Percentiles rank a stretch among this genome's conserved stretches.
Conservation (phyloP, 2,329 filamentous ascomycete genomes). For the Diaporthe sp. region DNA sequence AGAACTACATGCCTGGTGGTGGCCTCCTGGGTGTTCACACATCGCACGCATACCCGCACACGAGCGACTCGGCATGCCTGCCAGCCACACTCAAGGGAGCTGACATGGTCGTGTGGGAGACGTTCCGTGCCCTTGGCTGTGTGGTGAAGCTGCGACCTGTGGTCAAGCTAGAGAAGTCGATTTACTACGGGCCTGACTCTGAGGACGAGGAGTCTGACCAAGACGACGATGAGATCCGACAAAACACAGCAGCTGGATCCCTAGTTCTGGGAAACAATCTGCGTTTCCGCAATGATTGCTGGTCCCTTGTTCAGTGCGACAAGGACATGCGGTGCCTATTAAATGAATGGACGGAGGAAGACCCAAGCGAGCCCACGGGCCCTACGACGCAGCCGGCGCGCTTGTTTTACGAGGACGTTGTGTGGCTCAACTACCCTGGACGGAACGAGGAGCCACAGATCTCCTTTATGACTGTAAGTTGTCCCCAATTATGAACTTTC, state of each 20-base stretch:
- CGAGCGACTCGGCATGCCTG: conserved; percentile 46
- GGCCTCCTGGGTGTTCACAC: conserved; percentile 59
- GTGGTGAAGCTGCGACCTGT: neutral
- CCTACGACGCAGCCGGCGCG: neutral
- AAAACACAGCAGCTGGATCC: neutral
- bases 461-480: neutral
- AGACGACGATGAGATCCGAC: neutral
- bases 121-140: conserved; percentile 35
- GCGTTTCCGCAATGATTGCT: neutral
- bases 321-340: accelerated
- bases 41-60: conserved; percentile 61
- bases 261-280: neutral
- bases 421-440: neutral
- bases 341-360: neutral
- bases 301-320: neutral
- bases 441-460: neutral
- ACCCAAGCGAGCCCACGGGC: neutral
- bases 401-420: neutral
- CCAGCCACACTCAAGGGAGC: conserved; percentile 58
- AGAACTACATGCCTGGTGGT: conserved; percentile 44
- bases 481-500: no score
- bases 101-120: conserved; percentile 56
- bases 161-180: neutral
- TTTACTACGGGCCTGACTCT: neutral
- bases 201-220: neutral